phyloP scores from a whole-genome alignment of 1,139 yeast species.

The Trichomonascaceae sp. region DNA sequence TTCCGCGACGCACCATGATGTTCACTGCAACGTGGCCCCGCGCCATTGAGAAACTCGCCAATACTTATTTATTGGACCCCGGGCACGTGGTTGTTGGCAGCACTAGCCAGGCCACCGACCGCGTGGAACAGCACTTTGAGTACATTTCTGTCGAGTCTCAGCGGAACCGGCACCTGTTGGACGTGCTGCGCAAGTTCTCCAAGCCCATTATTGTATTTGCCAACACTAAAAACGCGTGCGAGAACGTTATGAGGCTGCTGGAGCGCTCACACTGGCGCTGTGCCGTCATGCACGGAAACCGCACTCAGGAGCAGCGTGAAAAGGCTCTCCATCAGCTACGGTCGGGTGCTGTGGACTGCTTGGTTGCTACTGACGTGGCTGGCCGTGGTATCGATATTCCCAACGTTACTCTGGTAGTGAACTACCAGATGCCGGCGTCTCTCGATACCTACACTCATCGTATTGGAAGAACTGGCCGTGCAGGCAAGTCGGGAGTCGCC shows the following conservation, averaged over 20 bases:
- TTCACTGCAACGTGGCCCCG: conserved; percentile 89
- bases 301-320: conserved; percentile 80
- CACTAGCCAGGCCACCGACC: conserved; percentile 45
- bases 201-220: conserved; percentile 69
- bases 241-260: conserved; percentile 42
- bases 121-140: conserved; percentile 59
- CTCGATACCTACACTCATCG: conserved; percentile 84
- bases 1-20: conserved; percentile 70
- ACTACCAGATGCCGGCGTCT: conserved; percentile 67
- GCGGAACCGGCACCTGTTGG: conserved; percentile 25
- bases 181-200: conserved; percentile 26
- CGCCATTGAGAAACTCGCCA: conserved; percentile 52
- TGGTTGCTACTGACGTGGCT: conserved; percentile 92
- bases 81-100: conserved; percentile 55
- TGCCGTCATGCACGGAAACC: conserved; percentile 73
- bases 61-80: conserved; percentile 44
- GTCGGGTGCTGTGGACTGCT: conserved; percentile 44
- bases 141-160: conserved; percentile 27
- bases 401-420: conserved; percentile 69
- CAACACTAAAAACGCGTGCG: conserved; percentile 64
- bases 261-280: conserved; percentile 34
- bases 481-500: conserved; percentile 69
- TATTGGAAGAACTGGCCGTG: conserved; percentile 94
- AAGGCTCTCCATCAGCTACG: conserved; percentile 54
- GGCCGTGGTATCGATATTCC: conserved; percentile 94